Percentiles rank a stretch among this genome's conserved stretches.
Evolutionary conservation across 1,284 basidiomycete species (phyloP).

Genomic region (Gymnopus androsaceus): DNA sequence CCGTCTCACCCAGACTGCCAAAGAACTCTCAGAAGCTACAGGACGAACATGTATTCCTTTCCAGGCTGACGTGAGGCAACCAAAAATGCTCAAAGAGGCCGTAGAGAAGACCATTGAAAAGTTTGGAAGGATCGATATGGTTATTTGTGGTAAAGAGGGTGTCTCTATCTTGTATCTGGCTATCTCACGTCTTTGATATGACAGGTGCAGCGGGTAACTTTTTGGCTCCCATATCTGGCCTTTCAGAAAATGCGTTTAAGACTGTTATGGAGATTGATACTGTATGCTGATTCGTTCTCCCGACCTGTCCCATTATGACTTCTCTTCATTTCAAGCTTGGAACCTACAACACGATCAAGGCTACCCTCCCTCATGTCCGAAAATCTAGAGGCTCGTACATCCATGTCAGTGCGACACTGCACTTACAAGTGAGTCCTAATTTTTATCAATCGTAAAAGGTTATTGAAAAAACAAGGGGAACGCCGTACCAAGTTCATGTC

Average conservation of each 20-base stretch:
- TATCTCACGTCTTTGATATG: background rate
- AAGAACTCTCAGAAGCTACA: slow-evolving; percentile 71
- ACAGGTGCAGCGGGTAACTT: slow-evolving; percentile 90
- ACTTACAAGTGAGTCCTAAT: slow-evolving; percentile 63
- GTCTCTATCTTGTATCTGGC: background rate
- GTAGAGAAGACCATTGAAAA: slow-evolving; percentile 74
- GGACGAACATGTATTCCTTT: slow-evolving; percentile 73
- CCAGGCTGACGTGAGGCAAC: slow-evolving; percentile 84
- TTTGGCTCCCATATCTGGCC: slow-evolving; percentile 77
- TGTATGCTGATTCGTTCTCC: slow-evolving; percentile 40
- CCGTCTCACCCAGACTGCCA: slow-evolving; percentile 72
- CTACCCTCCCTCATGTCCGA: slow-evolving; percentile 77
- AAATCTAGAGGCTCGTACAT: slow-evolving; percentile 81
- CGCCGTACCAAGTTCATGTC: slow-evolving; percentile 92
- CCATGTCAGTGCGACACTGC: slow-evolving; percentile 89
- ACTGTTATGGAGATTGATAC: slow-evolving; percentile 96
- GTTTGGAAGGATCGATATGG: slow-evolving; percentile 92
- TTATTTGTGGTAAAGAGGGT: slow-evolving; percentile 76
- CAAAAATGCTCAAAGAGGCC: slow-evolving; percentile 73
- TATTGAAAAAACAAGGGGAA: slow-evolving; percentile 43
- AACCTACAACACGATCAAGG: slow-evolving; percentile 93
- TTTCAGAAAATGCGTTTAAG: slow-evolving; percentile 88
- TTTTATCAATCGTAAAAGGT: background rate
- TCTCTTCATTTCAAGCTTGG: slow-evolving; percentile 62
- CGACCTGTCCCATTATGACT: slow-evolving; percentile 3